phyloP scores from a whole-genome alignment of 2,329 filamentous ascomycete species.

The Orbilia oligospora region DNA sequence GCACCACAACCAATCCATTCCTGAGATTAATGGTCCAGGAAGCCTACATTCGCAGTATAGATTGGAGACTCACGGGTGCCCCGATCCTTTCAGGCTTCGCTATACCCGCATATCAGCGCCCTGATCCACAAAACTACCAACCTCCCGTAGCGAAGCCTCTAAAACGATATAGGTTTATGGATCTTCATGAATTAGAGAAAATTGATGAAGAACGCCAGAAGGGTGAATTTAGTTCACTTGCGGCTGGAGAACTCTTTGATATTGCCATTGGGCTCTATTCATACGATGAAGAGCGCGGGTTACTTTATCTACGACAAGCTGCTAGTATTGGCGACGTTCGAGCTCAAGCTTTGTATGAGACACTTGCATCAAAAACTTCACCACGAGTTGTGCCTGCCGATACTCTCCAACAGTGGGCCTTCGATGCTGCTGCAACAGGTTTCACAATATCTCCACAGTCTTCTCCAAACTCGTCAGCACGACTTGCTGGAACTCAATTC shows the following conservation, averaged over 20 bases:
- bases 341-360: slow-evolving; percentile 47
- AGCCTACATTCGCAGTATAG: slow-evolving; percentile 47
- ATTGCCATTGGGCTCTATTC: slow-evolving; percentile 54
- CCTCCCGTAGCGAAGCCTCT: slow-evolving; percentile 8
- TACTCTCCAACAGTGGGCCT: slow-evolving; percentile 52
- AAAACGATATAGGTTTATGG: slow-evolving; percentile 35
- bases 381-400: slow-evolving; percentile 23
- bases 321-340: slow-evolving; percentile 45
- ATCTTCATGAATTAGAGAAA: slow-evolving; percentile 36
- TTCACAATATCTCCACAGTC: slow-evolving; percentile 20
- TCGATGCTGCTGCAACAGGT: slow-evolving; percentile 47
- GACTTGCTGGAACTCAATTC: slow-evolving; percentile 45
- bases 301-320: slow-evolving; percentile 50
- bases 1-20: slow-evolving; percentile 29
- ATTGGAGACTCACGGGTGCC: slow-evolving; percentile 22
- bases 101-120: slow-evolving; percentile 42
- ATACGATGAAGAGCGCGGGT: slow-evolving; percentile 38
- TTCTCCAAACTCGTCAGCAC: neutral
- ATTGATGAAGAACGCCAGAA: slow-evolving; percentile 53
- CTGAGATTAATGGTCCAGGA: slow-evolving; percentile 43
- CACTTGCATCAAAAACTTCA: neutral
- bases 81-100: slow-evolving; percentile 21
- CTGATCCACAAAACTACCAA: slow-evolving; percentile 22
- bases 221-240: slow-evolving; percentile 37
- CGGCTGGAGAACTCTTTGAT: slow-evolving; percentile 47